Evolutionary conservation across 2,329 filamentous ascomycete genomes (phyloP).

Genomic region (Pestalotiopsis sp.): DNA sequence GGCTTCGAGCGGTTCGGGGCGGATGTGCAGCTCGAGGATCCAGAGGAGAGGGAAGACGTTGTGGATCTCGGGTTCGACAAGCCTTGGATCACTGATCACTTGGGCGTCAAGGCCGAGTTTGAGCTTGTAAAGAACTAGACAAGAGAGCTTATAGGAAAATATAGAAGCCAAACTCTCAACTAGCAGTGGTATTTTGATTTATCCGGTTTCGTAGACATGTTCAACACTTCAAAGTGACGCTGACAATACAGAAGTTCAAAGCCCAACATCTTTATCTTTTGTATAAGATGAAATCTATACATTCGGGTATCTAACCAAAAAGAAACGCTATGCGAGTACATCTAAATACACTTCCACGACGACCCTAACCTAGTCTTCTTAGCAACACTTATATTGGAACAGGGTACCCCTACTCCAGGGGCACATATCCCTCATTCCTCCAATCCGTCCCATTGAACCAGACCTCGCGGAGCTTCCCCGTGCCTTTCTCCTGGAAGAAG

Average conservation of each 20-base stretch:
- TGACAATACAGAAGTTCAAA: too few species aligned
- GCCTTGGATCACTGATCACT: constrained; percentile 52
- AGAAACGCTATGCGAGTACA: too few species aligned
- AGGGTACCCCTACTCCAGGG: constrained; percentile 1
- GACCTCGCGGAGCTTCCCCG: constrained; percentile 22
- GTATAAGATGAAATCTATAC: too few species aligned
- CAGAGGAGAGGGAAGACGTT: constrained; percentile 27
- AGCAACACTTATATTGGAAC: background rate
- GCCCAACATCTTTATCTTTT: too few species aligned
- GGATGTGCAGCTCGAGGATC: constrained; percentile 42
- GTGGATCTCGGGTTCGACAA: constrained; percentile 34
- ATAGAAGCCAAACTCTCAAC: too few species aligned
- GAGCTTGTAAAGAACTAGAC: background rate
- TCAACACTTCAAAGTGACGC: too few species aligned
- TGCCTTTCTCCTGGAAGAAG: constrained; percentile 21
- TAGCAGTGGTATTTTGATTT: too few species aligned
- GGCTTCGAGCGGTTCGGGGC: constrained; percentile 47
- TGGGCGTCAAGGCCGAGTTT: constrained; percentile 41
- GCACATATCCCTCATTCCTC: constrained; percentile 21
- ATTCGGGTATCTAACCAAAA: too few species aligned
- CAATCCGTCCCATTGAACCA: constrained; percentile 25
- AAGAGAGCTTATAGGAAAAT: background rate
- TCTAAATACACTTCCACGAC: too few species aligned
- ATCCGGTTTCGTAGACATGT: too few species aligned
- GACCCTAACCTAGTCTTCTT: background rate